Base-by-base conservation (phyloP, 2,329 filamentous ascomycete genomes). In the Sarocladium brachiariae region DNA sequence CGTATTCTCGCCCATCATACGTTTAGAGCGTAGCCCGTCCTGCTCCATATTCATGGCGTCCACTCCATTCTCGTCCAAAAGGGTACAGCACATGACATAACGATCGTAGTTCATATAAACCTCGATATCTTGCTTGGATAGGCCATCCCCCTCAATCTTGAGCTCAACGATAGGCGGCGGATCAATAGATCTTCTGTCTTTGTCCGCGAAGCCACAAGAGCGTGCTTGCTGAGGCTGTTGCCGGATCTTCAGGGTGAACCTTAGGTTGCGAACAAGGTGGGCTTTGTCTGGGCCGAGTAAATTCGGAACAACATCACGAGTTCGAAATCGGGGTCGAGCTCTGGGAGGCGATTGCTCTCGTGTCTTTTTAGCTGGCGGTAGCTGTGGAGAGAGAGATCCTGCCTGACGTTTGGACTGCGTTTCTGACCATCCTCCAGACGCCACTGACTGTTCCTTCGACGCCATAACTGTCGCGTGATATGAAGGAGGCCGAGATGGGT, bases 121-220 rank as follows among this genome's bases (percentile, higher is more conserved):
- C 33, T 60, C 65, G 30, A 49, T n/a, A 55, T 88, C 82, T 41
- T 81, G 77, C 35, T 72, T 67, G 10, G 78, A 73, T 23, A 76
- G 62, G 18, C 63, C 71, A 1, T 78, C 73, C 54, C 84, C 78
- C 49, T 81, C 78, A 51, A 89, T 78, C 24, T 74, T 71, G 43
- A 92, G 77, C 62, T 92, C 83, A 19, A 93, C 78, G 60, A 93
- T 92, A 13, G 88, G 88, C 2, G 88, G 88, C 35, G 88, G 88
- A 61, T 93, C 88, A 55, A 93, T 87, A 14, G 90, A 87, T 54
- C 88, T 78, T 34, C 88, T 80, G 62, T 93, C 88, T 56, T 87
- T 77, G 66, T 92, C 88, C 53, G 88, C 88, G 63, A 90, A 92
- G 1, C 88, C 88, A 60, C 88, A 93, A 37, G 87, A 87, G 57